Base-by-base conservation (phyloP, 169 alveolate species). In the Cryptosporidium bovis region DNA sequence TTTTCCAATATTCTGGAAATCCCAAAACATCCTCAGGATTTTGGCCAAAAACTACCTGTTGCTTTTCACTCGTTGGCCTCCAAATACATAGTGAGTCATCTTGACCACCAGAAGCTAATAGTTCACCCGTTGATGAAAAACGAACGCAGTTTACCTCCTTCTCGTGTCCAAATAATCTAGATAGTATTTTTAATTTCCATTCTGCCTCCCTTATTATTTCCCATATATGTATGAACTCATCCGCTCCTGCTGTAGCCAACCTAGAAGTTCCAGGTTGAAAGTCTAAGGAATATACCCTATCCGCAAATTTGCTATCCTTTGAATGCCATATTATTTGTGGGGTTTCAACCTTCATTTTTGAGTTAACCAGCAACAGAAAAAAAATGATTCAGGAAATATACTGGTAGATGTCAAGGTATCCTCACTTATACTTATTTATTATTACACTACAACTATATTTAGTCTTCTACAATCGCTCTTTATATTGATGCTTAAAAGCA, bases 281-380 rank as follows among this genome's bases (percentile, higher is more conserved):
- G 82, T 95, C 97, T 58, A 95, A 69, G 12, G 97, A 95, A 83
- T 95, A 95, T 48, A 95, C 96, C 55, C 97, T 93, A 69, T 95
- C 97, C 36, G 97, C 92, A 51, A 92, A 92, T 65, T 94, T 95
- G 91, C 95, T 93, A 91, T 94, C 97, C 83, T 95, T 95, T 87
- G 96, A 92, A 83, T 95, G 97, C 97, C 97, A 95, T 55, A 95
- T 82, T 29, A 95, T 94, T 82, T 94, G 97, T 44, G 97, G 97
- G 31, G 87, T 77, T 27, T 77, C 87, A 10, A 77, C 87, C 13
- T 77, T 77, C 87, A 77, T 77, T 24, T 62, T 48, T 24, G 27
- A 27, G 40, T 50, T 53, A 51, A 20, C 4, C 13, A 40, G 4
- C 1, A 40, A 8, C 48, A 40, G 48, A 40, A 40, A 40, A 40